Base-by-base conservation (phyloP, 768 basidiomycete species). In the Kondoa subrosea region DNA sequence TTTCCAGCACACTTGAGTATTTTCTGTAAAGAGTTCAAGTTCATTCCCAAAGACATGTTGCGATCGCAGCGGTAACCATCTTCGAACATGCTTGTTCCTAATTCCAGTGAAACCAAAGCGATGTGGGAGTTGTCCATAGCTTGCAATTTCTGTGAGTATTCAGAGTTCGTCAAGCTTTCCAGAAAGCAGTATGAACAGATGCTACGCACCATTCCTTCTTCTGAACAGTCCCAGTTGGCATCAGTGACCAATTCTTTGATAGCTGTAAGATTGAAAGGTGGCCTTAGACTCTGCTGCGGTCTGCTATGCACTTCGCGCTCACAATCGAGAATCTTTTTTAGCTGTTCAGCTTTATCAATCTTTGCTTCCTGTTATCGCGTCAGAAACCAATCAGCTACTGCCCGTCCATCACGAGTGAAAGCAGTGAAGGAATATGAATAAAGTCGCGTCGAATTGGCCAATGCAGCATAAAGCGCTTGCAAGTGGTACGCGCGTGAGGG, bases 71-170 rank as follows among this genome's bases (percentile, higher is more conserved):
- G 86, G 78, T 87, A 99, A 21, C 40, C 40, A 65, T 82, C 80
- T 60, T 77, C 73, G 82, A 99, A 97, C 33, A 89, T 89, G 0
- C 82, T 79, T 0, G 84, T 83, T 56, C 86, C 80, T 32, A 99
- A 83, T 70, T 87, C 83, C 60, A 95, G 90, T 4, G 89, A 81
- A 56, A 99, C 93, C 72, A 97, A 87, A 0, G 93, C 95, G 74
- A 99, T 93, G 78, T 97, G 93, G 1, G 93, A 95, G 82, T 96
- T 97, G 80, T 97, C 95, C 93, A 97, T 99, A 2, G 93, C 95
- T 80, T 97, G 93, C 2, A 99, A 83, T 66, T 84, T 84, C 85
- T 85, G 69, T 2, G 21, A 1, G 30, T 15, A 14, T n/a, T n/a
- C n/a, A 21, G 14, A 8, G 2, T 27, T 12, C 27, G 26, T 26